These are phyloP conservation scores for Boletus reticulatus DNA, from an alignment of 768 basidiomycete species.

Conservation along the genomic window DNA sequence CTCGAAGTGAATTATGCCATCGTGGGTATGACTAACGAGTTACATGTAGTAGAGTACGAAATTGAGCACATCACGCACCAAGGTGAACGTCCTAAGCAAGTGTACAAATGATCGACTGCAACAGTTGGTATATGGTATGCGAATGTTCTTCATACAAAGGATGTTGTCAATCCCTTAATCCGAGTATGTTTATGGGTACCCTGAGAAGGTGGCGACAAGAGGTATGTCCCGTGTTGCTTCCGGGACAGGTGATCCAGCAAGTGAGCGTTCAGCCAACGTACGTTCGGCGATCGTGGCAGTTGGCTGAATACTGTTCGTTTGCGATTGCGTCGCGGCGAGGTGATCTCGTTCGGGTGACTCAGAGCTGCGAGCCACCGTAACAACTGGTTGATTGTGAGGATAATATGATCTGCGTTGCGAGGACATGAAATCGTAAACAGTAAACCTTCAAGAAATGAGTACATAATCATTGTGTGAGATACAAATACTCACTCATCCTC, in stretches of 20 bases:
- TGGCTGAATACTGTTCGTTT: conserved; percentile 41
- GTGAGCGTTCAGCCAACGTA: conserved; percentile 41
- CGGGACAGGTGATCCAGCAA: conserved; percentile 38
- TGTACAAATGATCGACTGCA: conserved; percentile 8
- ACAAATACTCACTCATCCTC: conserved; percentile 77
- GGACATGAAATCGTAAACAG: conserved; percentile 78
- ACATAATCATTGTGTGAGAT: background rate
- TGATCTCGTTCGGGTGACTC: conserved; percentile 31
- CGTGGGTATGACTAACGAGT: background rate
- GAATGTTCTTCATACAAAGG: background rate
- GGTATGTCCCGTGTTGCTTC: conserved; percentile 39
- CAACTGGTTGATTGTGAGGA: conserved; percentile 72
- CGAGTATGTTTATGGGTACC: conserved; percentile 7
- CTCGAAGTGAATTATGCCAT: background rate
- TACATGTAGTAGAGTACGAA: conserved; percentile 21
- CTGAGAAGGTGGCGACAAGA: conserved; percentile 24
- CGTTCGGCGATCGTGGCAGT: conserved; percentile 42
- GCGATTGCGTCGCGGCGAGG: conserved; percentile 29
- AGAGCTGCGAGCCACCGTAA: conserved; percentile 28
- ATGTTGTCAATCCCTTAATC: background rate
- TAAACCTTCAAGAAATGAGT: conserved; percentile 59
- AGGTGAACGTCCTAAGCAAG: background rate
- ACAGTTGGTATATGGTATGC: conserved; percentile 1
- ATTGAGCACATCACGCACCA: background rate
- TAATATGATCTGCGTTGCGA: conserved; percentile 83